Evolutionary conservation across 768 basidiomycete species (phyloP).

Genomic region (Kwoniella heveanensis): DNA sequence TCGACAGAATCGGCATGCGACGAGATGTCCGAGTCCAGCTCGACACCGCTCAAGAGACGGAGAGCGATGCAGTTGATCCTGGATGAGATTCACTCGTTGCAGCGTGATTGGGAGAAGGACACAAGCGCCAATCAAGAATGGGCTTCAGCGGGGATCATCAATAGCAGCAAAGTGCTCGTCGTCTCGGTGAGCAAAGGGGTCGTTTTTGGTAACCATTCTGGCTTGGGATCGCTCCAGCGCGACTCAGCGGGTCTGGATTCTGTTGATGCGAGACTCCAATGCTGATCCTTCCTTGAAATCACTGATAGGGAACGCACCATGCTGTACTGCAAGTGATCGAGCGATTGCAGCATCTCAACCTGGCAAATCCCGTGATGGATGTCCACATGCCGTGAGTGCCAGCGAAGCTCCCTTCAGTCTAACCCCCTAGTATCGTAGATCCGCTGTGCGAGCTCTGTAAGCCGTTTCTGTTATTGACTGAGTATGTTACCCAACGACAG

Average conservation of each 20-base stretch:
- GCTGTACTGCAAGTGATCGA: constrained; percentile 47
- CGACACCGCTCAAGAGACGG: constrained; percentile 21
- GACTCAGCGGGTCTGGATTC: no score
- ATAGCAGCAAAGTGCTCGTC: constrained; percentile 49
- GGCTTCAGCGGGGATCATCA: constrained; percentile 52
- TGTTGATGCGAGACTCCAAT: no score
- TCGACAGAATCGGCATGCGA: constrained; percentile 10
- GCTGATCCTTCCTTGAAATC: no score
- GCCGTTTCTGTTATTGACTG: no score
- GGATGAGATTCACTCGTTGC: constrained; percentile 46
- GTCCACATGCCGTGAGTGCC: constrained; percentile 50
- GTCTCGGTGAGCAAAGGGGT: constrained; percentile 49
- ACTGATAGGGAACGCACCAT: constrained; percentile 50
- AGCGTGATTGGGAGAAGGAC: constrained; percentile 42
- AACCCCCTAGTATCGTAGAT: no score
- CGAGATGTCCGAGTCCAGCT: constrained; percentile 23
- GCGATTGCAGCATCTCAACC: constrained; percentile 36
- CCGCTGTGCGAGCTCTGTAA: no score
- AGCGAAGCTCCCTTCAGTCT: background rate
- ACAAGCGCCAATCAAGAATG: constrained; percentile 38
- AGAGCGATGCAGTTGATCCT: constrained; percentile 49
- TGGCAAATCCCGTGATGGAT: constrained; percentile 55
- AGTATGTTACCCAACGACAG: constrained; percentile 10
- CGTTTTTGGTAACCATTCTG: no score
- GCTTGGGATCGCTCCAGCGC: no score